Percentiles rank a stretch among this genome's conserved stretches.
These are phyloP conservation scores for Vitis cinerea DNA, from an alignment of 164 flowering plant genomes.

Conservation along the genomic window DNA sequence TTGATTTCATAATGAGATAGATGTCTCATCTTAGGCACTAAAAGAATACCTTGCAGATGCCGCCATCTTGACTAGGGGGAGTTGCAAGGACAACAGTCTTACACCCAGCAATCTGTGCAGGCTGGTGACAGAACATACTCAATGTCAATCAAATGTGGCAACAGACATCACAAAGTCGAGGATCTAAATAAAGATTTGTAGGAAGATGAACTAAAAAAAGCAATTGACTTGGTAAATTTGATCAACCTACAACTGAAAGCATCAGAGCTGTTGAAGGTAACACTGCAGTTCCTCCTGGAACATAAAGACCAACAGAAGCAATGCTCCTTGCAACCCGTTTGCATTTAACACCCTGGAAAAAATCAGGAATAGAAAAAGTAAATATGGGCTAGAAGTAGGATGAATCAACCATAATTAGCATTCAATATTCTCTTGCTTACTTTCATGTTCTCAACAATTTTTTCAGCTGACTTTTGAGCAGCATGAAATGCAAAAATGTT, in stretches of 20 bases:
- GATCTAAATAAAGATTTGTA: slow-evolving; percentile 6
- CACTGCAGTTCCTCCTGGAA: slow-evolving; percentile 98
- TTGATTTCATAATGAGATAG: not conserved
- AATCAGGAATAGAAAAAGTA: not conserved
- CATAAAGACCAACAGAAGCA: slow-evolving; percentile 91
- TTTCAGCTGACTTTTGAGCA: slow-evolving; percentile 76
- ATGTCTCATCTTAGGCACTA: not conserved
- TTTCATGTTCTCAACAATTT: slow-evolving; percentile 80
- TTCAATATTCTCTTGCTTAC: slow-evolving; percentile 37
- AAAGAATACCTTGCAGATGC: slow-evolving; percentile 81
- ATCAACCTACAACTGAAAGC: slow-evolving; percentile 80
- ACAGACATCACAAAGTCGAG: slow-evolving; percentile 3
- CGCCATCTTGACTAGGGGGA: slow-evolving; percentile 83
- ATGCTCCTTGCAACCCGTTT: slow-evolving; percentile 90
- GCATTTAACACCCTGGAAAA: slow-evolving; percentile 83
- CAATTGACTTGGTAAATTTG: not conserved
- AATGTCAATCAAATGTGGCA: slow-evolving; percentile 19
- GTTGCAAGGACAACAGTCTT: slow-evolving; percentile 92
- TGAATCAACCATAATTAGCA: not conserved
- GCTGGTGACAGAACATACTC: slow-evolving; percentile 53
- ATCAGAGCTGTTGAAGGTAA: slow-evolving; percentile 97
- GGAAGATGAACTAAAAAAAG: slow-evolving; percentile 8
- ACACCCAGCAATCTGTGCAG: slow-evolving; percentile 98
- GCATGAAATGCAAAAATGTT: slow-evolving; percentile 93
- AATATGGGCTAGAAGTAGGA: not conserved